Evolutionary conservation across 306 rosid genomes (phyloP), one percentile per base, ranked within the genome.

Genomic region (Ormosia emarginata): DNA sequence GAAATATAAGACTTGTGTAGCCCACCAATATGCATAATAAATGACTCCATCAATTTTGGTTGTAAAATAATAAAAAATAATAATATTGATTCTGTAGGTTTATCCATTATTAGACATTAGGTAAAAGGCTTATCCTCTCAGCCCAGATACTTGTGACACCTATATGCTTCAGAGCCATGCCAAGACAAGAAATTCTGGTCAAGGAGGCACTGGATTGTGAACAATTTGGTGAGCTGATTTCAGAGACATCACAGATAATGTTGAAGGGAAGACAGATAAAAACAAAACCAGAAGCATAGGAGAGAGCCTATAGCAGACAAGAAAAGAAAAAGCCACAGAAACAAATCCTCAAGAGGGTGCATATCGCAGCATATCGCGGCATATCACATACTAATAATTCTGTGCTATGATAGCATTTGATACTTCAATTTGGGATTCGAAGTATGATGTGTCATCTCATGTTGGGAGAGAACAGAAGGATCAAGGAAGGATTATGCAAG

Each of bases 321-420:
- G 80, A 71, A 58, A 83, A 63, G 77, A 79, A 79, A 61, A 37
- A 59, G 83, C 32, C 58, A 65, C 29, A 64, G 36, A 46, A 37
- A 47, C 70, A 85, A 59, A 78, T 44, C 43, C 83, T 79, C 77
- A 75, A 18, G 49, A 80, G 87, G 87, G 89, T 86, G 85, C 90
- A 83, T 84, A 87, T 87, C 86, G 12, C 52, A 72, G 71, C 91
- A 84, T 84, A 87, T 87, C 86, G 12, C 52, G 68, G 71, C 91
- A 84, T 84, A 79, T 86, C 82, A 67, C 66, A 79, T 30, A 39
- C 52, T 67, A 62, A 75, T 75, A 81, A 74, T 58, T 55, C 53
- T 70, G 81, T 75, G 52, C 57, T 75, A 75, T 81, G 71, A 75
- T 67, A n/a, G 50, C 74, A 49, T 78, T 79, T 32, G 65, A 53